Evolutionary conservation across 2,329 filamentous ascomycete species (phyloP).

Genomic region (Calonectria honghensis): DNA sequence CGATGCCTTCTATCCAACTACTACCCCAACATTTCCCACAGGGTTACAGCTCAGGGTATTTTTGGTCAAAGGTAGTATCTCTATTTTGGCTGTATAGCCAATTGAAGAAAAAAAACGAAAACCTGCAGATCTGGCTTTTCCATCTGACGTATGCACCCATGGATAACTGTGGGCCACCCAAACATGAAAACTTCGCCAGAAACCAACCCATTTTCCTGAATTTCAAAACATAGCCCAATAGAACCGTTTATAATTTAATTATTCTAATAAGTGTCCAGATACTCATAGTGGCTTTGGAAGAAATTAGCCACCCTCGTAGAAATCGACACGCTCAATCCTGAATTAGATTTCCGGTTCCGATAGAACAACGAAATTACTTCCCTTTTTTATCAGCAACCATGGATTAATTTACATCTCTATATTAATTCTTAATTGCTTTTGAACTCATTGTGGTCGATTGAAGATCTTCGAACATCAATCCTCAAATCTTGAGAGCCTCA

Average conservation of each 20-base stretch:
- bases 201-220: background rate
- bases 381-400: background rate
- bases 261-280: background rate
- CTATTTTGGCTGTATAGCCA: background rate
- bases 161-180: background rate
- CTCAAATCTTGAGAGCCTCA: background rate
- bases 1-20: background rate
- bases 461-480: background rate
- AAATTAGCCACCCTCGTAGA: background rate
- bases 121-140: background rate
- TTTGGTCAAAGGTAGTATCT: background rate
- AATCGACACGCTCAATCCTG: background rate
- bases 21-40: background rate
- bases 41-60: background rate
- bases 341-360: background rate
- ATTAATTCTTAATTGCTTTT: background rate
- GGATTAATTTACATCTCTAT: background rate
- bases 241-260: too few relatives aligned
- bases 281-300: background rate
- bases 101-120: background rate
- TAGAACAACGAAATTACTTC: background rate
- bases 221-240: background rate
- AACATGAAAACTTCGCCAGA: background rate
- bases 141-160: background rate
- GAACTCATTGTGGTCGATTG: background rate